These are phyloP conservation scores for Fomitopsis serialis DNA, from an alignment of 768 basidiomycete genomes.

Conservation along the genomic window DNA sequence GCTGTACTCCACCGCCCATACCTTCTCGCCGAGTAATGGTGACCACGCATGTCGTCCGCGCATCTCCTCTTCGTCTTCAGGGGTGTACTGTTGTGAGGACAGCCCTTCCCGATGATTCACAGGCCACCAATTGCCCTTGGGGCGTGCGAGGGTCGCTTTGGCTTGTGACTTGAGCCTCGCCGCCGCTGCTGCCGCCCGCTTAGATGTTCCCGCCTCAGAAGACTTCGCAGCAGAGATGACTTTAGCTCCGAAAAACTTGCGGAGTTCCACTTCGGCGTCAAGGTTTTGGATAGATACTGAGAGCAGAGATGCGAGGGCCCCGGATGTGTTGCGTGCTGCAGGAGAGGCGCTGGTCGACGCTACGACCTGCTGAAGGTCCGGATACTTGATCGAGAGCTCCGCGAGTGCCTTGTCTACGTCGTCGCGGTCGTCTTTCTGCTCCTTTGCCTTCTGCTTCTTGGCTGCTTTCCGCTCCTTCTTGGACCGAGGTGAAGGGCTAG, in stretches of 20 bases:
- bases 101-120: constrained; percentile 69
- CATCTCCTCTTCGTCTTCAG: constrained; percentile 47
- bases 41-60: constrained; percentile 28
- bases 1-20: constrained; percentile 89
- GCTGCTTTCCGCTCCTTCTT: constrained; percentile 47
- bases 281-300: constrained; percentile 78
- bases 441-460: constrained; percentile 64
- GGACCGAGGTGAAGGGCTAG: constrained; percentile 12
- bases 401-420: constrained; percentile 83
- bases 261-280: constrained; percentile 86
- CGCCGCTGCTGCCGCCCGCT: constrained; percentile 17
- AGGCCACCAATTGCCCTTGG: constrained; percentile 72
- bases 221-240: constrained; percentile 67
- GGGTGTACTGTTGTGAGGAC: constrained; percentile 50
- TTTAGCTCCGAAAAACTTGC: constrained; percentile 89
- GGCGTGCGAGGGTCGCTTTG: constrained; percentile 73
- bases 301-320: constrained; percentile 49
- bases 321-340: constrained; percentile 23
- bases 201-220: constrained; percentile 26
- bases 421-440: constrained; percentile 53
- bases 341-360: constrained; percentile 21
- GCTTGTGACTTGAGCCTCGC: constrained; percentile 39
- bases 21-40: constrained; percentile 57
- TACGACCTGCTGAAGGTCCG: constrained; percentile 40
- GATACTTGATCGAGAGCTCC: constrained; percentile 77